These are phyloP conservation scores for Alternaria solani DNA, from an alignment of 2,329 filamentous ascomycete genomes.

Conservation along the genomic window DNA sequence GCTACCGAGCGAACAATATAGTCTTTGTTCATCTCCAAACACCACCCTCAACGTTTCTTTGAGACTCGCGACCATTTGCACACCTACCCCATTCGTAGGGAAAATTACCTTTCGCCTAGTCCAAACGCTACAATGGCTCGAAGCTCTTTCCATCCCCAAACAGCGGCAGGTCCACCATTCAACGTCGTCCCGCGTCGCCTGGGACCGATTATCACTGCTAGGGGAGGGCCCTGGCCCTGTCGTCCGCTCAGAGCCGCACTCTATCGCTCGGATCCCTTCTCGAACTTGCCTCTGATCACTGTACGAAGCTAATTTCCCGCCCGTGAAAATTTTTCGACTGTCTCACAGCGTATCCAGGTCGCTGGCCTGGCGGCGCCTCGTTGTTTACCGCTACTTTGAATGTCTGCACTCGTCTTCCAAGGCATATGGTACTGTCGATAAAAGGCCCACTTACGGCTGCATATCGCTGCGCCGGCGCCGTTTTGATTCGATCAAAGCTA, in stretches of 20 bases:
- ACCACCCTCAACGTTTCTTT: constrained; percentile 8
- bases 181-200: constrained; percentile 43
- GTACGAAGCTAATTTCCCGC: constrained; percentile 47
- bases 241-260: constrained; percentile 46
- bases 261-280: constrained; percentile 43
- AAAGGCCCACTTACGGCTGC: constrained; percentile 39
- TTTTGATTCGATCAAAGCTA: constrained; percentile 42
- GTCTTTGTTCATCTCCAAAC: constrained; percentile 17
- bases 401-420: constrained; percentile 25
- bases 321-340: constrained; percentile 43
- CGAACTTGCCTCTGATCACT: constrained; percentile 31
- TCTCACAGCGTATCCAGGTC: constrained; percentile 42
- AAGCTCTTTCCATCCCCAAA: constrained; percentile 30
- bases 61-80: constrained; percentile 27
- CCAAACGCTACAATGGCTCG: constrained; percentile 29
- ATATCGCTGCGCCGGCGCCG: constrained; percentile 34
- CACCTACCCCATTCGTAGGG: background rate
- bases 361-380: constrained; percentile 34
- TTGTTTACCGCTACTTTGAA: constrained; percentile 50
- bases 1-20: constrained; percentile 25
- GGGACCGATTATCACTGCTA: constrained; percentile 25
- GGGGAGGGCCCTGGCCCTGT: constrained; percentile 36
- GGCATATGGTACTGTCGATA: constrained; percentile 29
- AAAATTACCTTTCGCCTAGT: constrained; percentile 23
- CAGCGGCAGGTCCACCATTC: constrained; percentile 37